phyloP scores from a whole-genome alignment of 1,139 yeast genomes.

The Kurtzmaniella natalensis region DNA sequence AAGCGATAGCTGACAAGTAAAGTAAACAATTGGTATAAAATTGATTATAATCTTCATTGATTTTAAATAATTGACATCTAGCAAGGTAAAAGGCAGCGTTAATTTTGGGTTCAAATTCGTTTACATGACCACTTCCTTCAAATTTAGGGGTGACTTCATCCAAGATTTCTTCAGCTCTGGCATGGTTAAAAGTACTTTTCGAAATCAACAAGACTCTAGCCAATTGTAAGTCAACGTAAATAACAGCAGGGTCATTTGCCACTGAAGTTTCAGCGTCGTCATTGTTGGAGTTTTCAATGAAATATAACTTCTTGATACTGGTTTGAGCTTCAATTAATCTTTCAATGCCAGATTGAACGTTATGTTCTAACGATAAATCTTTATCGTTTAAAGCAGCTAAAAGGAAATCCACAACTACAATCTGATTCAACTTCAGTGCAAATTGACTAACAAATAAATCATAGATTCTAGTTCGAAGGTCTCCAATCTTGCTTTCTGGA shows the following conservation, averaged over 20 bases:
- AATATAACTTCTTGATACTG: slow-evolving; percentile 23
- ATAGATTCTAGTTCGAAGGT: slow-evolving; percentile 55
- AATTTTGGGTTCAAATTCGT: slow-evolving; percentile 60
- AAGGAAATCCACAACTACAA: slow-evolving; percentile 74
- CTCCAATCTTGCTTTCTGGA: slow-evolving; percentile 42
- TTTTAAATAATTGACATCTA: slow-evolving; percentile 71
- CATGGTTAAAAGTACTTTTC: slow-evolving; percentile 28
- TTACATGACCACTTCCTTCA: slow-evolving; percentile 26
- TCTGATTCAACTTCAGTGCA: slow-evolving; percentile 68
- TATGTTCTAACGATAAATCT: slow-evolving; percentile 33
- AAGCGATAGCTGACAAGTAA: slow-evolving; percentile 51
- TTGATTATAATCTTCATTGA: slow-evolving; percentile 70
- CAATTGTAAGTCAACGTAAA: slow-evolving; percentile 71
- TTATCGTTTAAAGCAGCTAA: slow-evolving; percentile 40
- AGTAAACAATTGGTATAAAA: slow-evolving; percentile 64
- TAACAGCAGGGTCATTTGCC: slow-evolving; percentile 36
- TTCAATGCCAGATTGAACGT: slow-evolving; percentile 44
- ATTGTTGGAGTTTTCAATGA: slow-evolving; percentile 21
- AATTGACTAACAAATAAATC: slow-evolving; percentile 67
- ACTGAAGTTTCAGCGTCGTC: slow-evolving; percentile 35
- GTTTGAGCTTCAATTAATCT: slow-evolving; percentile 51
- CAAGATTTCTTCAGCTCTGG: slow-evolving; percentile 58
- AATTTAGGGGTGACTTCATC: slow-evolving; percentile 57
- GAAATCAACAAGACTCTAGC: slow-evolving; percentile 65
- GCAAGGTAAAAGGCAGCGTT: slow-evolving; percentile 83